Percentiles rank a stretch among this genome's conserved stretches.
phyloP scores from a whole-genome alignment of 805 yeast genomes.

The Torulaspora indica region DNA sequence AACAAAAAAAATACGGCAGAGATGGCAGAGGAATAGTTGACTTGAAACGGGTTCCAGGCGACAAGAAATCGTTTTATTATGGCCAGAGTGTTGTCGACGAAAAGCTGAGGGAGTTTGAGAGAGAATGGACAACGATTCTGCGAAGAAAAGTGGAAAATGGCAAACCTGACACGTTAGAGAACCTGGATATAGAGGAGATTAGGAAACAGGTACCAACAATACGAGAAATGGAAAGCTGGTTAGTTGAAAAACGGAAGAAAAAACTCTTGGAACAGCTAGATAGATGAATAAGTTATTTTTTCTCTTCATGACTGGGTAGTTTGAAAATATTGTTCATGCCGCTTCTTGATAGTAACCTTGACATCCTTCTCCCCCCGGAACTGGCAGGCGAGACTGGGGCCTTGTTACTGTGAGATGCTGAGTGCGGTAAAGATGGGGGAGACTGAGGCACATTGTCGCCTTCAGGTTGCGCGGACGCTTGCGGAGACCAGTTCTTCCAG shows the following conservation, averaged over 20 bases:
- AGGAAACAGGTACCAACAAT: constrained; percentile 31
- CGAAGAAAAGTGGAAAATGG: constrained; percentile 16
- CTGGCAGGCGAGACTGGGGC: constrained; percentile 11
- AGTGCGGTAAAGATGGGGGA: constrained; percentile 2
- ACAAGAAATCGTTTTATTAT: constrained; percentile 8
- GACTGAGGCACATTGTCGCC: constrained; percentile 5
- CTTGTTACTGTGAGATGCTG: constrained; percentile 5
- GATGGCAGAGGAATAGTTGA: constrained; percentile 13
- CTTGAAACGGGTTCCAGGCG: constrained; percentile 11
- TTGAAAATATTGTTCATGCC: constrained; percentile 29
- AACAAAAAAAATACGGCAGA: constrained; percentile 22
- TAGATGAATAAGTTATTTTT: constrained; percentile 11
- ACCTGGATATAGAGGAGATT: not conserved
- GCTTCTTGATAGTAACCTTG: constrained; percentile 27
- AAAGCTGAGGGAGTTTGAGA: constrained; percentile 12
- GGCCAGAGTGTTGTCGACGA: not conserved
- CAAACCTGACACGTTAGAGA: not conserved
- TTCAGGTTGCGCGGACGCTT: constrained; percentile 6
- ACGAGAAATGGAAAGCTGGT: constrained; percentile 42
- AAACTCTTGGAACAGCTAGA: constrained; percentile 38
- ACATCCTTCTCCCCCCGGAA: constrained; percentile 25
- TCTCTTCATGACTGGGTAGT: constrained; percentile 26
- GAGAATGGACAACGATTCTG: constrained; percentile 16
- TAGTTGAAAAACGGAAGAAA: constrained; percentile 44
- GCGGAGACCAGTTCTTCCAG: constrained; percentile 15